phyloP scores from a whole-genome alignment of 805 yeast species.

The Blastobotrys terrestris region DNA sequence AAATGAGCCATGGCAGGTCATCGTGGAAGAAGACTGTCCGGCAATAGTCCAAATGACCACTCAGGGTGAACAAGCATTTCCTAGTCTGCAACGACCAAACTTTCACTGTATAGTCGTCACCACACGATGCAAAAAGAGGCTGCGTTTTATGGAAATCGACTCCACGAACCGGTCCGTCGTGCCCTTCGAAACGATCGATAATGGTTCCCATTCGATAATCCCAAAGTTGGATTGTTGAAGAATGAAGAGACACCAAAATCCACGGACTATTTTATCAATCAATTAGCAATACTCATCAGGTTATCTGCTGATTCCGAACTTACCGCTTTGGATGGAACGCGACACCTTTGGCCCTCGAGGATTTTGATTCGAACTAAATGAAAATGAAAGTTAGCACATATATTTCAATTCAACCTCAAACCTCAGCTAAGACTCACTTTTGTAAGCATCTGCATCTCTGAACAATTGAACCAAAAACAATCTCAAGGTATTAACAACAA shows the following conservation, averaged over 20 bases:
- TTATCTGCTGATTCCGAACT: conserved; percentile 13
- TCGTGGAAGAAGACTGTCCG: conserved; percentile 92
- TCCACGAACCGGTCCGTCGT: conserved; percentile 96
- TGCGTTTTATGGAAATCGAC: conserved; percentile 97
- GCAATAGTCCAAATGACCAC: conserved; percentile 92
- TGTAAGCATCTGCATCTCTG: conserved; percentile 70
- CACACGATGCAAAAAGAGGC: conserved; percentile 94
- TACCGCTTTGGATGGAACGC: conserved; percentile 88
- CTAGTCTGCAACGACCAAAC: conserved; percentile 94
- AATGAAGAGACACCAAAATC: conserved; percentile 90
- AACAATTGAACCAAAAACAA: not conserved
- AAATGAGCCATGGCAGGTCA: conserved; percentile 94
- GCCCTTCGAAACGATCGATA: conserved; percentile 94
- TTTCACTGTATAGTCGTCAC: conserved; percentile 91
- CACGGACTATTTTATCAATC: conserved; percentile 55
- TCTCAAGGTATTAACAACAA: not conserved
- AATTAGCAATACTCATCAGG: not conserved
- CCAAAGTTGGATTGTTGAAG: conserved; percentile 99
- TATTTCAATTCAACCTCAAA: no score
- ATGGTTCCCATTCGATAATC: conserved; percentile 99
- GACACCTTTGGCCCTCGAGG: conserved; percentile 95
- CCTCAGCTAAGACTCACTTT: conserved; percentile 57
- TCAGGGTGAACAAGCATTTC: conserved; percentile 84
- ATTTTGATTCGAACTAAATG: conserved; percentile 92
- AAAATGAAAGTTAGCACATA: not conserved